Conservation (phyloP, 1,284 basidiomycete species). For the Ceratobasidium sp. region DNA sequence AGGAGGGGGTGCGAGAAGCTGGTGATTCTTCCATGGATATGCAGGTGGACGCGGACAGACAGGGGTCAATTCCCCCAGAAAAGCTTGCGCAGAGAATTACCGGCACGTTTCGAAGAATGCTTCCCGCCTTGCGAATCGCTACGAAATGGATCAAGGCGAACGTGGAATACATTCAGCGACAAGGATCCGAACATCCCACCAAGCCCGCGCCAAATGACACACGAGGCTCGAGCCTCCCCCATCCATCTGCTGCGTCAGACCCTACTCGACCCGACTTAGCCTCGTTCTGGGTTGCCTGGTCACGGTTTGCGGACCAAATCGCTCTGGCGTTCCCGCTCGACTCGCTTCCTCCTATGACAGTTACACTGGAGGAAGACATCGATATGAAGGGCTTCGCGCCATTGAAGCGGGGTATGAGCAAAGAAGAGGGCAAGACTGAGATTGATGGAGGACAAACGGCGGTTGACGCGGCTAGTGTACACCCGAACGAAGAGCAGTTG, state of each 20-base stretch:
- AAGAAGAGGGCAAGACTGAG: slow-evolving; percentile 3
- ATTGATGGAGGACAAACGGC: slow-evolving; percentile 22
- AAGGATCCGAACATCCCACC: slow-evolving; percentile 21
- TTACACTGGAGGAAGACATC: slow-evolving; percentile 88
- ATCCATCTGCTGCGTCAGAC: neutral
- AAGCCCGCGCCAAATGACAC: slow-evolving; percentile 53
- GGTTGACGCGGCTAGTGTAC: slow-evolving; percentile 58
- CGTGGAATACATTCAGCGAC: slow-evolving; percentile 68
- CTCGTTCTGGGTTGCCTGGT: slow-evolving; percentile 79
- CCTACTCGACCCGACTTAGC: slow-evolving; percentile 49
- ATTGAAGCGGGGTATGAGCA: slow-evolving; percentile 63
- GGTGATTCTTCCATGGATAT: slow-evolving; percentile 55
- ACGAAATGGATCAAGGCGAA: slow-evolving; percentile 91
- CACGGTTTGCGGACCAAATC: slow-evolving; percentile 73
- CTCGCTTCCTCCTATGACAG: slow-evolving; percentile 69
- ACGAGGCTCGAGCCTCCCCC: slow-evolving; percentile 53
- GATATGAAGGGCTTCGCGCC: slow-evolving; percentile 92
- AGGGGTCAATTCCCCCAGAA: slow-evolving; percentile 59
- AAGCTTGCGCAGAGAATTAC: slow-evolving; percentile 81
- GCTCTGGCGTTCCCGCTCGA: slow-evolving; percentile 75
- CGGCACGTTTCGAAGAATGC: slow-evolving; percentile 82
- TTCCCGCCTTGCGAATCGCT: slow-evolving; percentile 87
- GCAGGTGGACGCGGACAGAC: too few species aligned
- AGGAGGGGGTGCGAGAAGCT: slow-evolving; percentile 49
- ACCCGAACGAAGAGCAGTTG: slow-evolving; percentile 94